phyloP scores from a whole-genome alignment of 1,139 yeast species.

The Kodamaea suecica region DNA sequence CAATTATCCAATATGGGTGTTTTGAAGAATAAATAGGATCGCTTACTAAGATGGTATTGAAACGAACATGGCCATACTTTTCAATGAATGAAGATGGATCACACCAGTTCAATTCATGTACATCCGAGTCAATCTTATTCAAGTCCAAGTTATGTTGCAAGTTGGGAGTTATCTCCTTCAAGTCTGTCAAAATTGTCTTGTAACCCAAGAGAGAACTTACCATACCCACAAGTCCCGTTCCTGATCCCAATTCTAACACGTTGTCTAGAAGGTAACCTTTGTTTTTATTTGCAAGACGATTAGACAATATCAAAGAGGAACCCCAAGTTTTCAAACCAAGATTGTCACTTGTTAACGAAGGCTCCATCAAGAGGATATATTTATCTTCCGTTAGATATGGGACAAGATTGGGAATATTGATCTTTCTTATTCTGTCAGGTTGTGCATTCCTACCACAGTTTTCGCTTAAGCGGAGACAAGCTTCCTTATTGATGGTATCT shows the following conservation, averaged over 20 bases:
- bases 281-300: constrained; percentile 38
- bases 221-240: constrained; percentile 90
- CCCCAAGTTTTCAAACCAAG: constrained; percentile 97
- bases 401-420: constrained; percentile 32
- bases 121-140: constrained; percentile 37
- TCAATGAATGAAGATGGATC: constrained; percentile 44
- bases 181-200: constrained; percentile 64
- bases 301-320: constrained; percentile 69
- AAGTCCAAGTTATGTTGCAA: constrained; percentile 52
- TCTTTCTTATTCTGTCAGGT: constrained; percentile 62
- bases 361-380: constrained; percentile 61
- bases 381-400: constrained; percentile 12
- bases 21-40: constrained; percentile 85
- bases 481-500: constrained; percentile 48
- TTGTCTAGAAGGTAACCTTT: constrained; percentile 31
- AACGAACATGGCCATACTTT: constrained; percentile 27
- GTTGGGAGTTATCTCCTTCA: constrained; percentile 73
- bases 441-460: constrained; percentile 85
- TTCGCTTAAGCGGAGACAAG: constrained; percentile 70
- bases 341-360: constrained; percentile 81
- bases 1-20: constrained; percentile 72
- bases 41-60: constrained; percentile 64
- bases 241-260: constrained; percentile 83
- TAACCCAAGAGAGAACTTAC: constrained; percentile 51
- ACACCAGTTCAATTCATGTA: constrained; percentile 73